A percentile compares a stretch with the other conserved stretches of the same genome.
These are phyloP conservation scores for Bretschneidera sinensis DNA, from an alignment of 345 rosid species.

Conservation along the genomic window DNA sequence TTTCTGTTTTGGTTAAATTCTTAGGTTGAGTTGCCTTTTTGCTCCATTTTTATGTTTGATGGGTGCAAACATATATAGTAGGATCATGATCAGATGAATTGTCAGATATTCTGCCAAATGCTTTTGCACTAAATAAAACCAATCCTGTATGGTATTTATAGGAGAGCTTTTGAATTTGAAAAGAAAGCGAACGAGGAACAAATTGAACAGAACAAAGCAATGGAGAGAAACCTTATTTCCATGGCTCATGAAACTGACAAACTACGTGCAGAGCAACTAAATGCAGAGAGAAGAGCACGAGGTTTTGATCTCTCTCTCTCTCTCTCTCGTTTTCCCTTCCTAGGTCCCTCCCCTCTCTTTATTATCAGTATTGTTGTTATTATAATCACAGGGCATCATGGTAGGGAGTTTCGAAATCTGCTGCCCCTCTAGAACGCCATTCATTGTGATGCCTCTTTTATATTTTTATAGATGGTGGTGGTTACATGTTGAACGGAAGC, in stretches of 20 bases:
- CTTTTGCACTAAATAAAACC: neutral
- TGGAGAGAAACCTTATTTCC: slow-evolving; percentile 26
- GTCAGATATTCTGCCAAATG: neutral
- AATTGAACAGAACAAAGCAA: slow-evolving; percentile 17
- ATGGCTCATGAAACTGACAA: slow-evolving; percentile 27
- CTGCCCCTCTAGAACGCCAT: neutral
- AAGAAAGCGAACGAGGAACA: slow-evolving; percentile 21
- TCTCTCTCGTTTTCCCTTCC: too few relatives aligned
- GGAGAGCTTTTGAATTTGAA: slow-evolving; percentile 26
- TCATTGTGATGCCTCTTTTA: neutral
- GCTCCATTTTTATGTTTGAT: neutral
- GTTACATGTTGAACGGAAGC: slow-evolving; percentile 13
- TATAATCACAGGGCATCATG: too few relatives aligned
- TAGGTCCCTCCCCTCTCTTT: neutral
- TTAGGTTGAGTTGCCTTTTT: neutral
- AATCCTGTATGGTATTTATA: slow-evolving; percentile 1
- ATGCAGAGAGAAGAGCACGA: slow-evolving; percentile 13
- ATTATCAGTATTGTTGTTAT: neutral
- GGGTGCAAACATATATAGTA: neutral
- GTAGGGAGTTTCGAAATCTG: neutral
- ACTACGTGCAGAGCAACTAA: slow-evolving; percentile 19
- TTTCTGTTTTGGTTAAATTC: neutral
- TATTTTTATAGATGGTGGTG: slow-evolving; percentile 18
- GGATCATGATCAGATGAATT: neutral
- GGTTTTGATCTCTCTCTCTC: slow-evolving; percentile 17